These are phyloP conservation scores for Xanthoceras sorbifolium DNA, from an alignment of 345 rosid genomes.

Conservation along the genomic window DNA sequence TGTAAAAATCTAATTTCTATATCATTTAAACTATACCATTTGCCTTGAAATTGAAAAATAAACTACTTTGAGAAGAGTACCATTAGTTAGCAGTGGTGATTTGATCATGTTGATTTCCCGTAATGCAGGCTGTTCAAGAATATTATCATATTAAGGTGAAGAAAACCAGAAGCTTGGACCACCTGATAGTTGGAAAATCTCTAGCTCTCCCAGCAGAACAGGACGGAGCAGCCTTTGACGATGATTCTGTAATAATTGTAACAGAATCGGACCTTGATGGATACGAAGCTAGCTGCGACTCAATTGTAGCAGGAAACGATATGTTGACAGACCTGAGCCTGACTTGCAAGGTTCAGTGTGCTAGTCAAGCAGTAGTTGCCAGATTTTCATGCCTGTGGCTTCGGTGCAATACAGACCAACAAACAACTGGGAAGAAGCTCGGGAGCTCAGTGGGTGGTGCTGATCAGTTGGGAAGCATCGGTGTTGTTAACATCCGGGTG, in stretches of 20 bases:
- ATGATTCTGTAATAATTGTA: conserved; percentile 45
- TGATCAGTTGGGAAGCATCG: conserved; percentile 27
- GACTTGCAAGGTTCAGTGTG: conserved; percentile 48
- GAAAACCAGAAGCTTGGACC: conserved; percentile 16
- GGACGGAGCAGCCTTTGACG: conserved; percentile 40
- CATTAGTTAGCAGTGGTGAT: background rate
- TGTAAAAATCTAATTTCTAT: too few relatives aligned
- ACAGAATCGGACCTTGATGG: conserved; percentile 60
- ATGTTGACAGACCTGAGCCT: too few relatives aligned
- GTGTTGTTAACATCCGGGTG: conserved; percentile 37
- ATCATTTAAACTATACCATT: too few relatives aligned
- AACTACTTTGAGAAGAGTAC: background rate
- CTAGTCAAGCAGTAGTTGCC: conserved; percentile 41
- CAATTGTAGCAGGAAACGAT: conserved; percentile 24
- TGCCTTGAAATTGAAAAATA: background rate
- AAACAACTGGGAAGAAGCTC: conserved; percentile 30
- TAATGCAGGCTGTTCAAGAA: conserved; percentile 48
- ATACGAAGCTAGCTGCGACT: conserved; percentile 37
- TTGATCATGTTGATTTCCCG: background rate
- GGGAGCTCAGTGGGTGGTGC: conserved; percentile 19
- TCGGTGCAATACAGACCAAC: conserved; percentile 22
- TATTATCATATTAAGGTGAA: conserved; percentile 36
- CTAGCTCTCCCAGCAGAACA: background rate
- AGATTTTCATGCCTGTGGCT: conserved; percentile 40
- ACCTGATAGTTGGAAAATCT: conserved; percentile 11